Evolutionary conservation across 768 basidiomycete species (phyloP), one percentile per base, ranked within the genome.

Genomic region (Collybiopsis luxurians): DNA sequence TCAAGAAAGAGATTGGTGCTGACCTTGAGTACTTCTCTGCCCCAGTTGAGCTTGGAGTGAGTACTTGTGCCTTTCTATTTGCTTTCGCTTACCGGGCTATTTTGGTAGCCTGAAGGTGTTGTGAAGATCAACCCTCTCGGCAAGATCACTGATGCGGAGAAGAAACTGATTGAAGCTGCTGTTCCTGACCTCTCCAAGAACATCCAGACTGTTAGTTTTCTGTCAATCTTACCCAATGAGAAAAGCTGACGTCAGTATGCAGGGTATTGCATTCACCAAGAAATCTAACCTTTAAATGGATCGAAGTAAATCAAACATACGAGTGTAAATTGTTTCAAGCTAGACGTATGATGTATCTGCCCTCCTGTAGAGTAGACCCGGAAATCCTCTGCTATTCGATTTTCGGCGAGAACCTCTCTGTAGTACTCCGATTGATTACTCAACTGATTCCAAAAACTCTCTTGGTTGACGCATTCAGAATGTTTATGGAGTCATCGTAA

Each of bases 21-120:
- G 81, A 87, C 12, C 69, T 96, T 38, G 87, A 88, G 46, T 98
- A 85, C 81, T 98, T 99, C 81, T 92, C 93, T 21, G 83, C 87
- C 34, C 87, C 82, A 48, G 83, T 99, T 57, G 87, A 93, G 73
- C 87, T 99, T 56, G 94, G 95, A 58, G 92, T 94, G 70, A 19
- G 79, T 73, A 45, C 75, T 67, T 28, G 63, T 34, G 10, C 51
- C 44, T 39, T 39, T 30, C 24, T 53, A 7, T 10, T 43, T 39
- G n/a, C n/a, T 30, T 2, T 4, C 28, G 30, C 28, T 34, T 38
- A 38, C 51, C 27, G 61, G 44, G 50, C 23, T 19, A 62, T 51
- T 30, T 46, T 21, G 52, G n/a, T 60, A 95, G 93, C 68, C 81
- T 55, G 81, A 83, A 57, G 97, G 96, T 67, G 87, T 95, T 50